These are phyloP conservation scores for Ensete glaucum DNA, from an alignment of 176 grass and related monocot genomes.

Conservation along the genomic window DNA sequence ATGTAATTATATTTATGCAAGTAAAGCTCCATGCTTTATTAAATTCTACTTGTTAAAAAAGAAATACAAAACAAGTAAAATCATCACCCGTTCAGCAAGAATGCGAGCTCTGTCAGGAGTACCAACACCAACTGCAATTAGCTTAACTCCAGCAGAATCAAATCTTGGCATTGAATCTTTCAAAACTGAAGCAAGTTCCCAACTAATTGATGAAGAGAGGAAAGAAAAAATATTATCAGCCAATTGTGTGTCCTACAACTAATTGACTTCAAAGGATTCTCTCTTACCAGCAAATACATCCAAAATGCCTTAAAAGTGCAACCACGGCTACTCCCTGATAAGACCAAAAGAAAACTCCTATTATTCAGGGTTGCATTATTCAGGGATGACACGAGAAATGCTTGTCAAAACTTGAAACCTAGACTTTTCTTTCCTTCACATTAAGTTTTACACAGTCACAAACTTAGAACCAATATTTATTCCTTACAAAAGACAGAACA, in stretches of 20 bases:
- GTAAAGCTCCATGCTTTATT: background rate
- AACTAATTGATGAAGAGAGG: slow-evolving; percentile 28
- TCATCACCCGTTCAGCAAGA: slow-evolving; percentile 60
- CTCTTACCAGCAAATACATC: slow-evolving; percentile 79
- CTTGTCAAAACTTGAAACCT: background rate
- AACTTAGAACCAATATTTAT: background rate
- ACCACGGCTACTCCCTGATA: slow-evolving; percentile 59
- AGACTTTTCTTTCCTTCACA: too few species aligned
- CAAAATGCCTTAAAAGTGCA: slow-evolving; percentile 73
- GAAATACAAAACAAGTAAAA: background rate
- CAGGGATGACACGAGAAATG: background rate
- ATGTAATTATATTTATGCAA: background rate
- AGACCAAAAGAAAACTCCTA: background rate
- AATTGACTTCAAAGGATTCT: background rate
- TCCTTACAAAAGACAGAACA: background rate
- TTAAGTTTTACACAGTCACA: background rate
- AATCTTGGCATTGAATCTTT: slow-evolving; percentile 57
- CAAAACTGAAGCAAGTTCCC: slow-evolving; percentile 82
- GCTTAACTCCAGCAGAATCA: slow-evolving; percentile 47
- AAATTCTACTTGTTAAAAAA: background rate
- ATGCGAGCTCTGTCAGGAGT: slow-evolving; percentile 75
- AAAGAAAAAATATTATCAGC: background rate
- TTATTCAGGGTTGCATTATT: background rate
- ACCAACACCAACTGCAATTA: slow-evolving; percentile 75
- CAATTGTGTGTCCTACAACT: background rate